These are phyloP conservation scores for Sergeia podlipaevii DNA, from an alignment of 208 protist genomes.

Conservation along the genomic window DNA sequence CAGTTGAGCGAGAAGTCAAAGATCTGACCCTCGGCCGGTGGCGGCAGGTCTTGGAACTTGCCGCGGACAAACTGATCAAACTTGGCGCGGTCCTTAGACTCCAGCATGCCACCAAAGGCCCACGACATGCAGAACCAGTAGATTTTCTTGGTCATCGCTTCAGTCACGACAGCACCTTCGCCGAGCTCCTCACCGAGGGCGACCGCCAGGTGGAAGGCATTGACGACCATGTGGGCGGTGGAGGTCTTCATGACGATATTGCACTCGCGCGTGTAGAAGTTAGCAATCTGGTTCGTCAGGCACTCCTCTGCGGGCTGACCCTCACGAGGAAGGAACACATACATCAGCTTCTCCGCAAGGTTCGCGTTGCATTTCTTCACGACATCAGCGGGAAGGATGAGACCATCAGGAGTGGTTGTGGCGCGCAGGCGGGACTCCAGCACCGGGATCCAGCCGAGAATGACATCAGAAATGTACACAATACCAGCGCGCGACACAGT, in stretches of 20 bases:
- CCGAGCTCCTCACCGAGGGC: slow-evolving; percentile 83
- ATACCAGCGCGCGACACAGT: slow-evolving; percentile 98
- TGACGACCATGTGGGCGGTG: slow-evolving; percentile 84
- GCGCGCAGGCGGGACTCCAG: slow-evolving; percentile 78
- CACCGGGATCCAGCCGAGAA: slow-evolving; percentile 94
- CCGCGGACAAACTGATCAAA: slow-evolving; percentile 92
- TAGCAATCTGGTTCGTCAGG: slow-evolving; percentile 60
- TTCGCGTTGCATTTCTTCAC: slow-evolving; percentile 64
- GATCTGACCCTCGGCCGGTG: slow-evolving; percentile 69
- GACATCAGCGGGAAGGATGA: slow-evolving; percentile 80
- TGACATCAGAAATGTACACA: slow-evolving; percentile 96
- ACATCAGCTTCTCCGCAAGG: slow-evolving; percentile 79
- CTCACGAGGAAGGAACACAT: slow-evolving; percentile 67
- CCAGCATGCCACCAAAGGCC: slow-evolving; percentile 94
- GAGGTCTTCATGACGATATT: slow-evolving; percentile 83
- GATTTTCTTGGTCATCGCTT: slow-evolving; percentile 88
- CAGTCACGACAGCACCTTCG: slow-evolving; percentile 68
- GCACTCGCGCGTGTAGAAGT: slow-evolving; percentile 91
- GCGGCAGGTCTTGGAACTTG: slow-evolving; percentile 61
- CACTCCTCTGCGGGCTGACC: slow-evolving; percentile 32
- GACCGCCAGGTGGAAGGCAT: slow-evolving; percentile 90
- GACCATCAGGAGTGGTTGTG: slow-evolving; percentile 56
- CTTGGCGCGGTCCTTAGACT: slow-evolving; percentile 89
- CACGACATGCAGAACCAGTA: slow-evolving; percentile 94
- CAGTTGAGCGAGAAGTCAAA: slow-evolving; percentile 96